Percentiles rank a stretch among this genome's conserved stretches.
Conservation (phyloP, 2,329 filamentous ascomycete species). For the Ceratocystis eucalypticola region DNA sequence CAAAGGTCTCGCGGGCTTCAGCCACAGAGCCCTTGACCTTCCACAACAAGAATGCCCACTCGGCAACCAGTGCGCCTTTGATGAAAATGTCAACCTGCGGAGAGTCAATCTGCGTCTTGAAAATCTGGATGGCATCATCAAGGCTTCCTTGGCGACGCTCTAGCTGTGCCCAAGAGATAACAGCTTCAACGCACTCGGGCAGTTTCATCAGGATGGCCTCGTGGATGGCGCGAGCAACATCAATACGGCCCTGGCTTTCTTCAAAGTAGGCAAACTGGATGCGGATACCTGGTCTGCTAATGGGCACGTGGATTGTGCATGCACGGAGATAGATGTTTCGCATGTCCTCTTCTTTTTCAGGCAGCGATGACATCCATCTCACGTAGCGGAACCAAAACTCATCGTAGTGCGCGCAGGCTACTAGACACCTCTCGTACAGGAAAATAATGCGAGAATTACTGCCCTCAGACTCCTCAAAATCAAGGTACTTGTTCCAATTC, state of each 20-base stretch:
- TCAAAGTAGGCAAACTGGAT: constrained; percentile 92
- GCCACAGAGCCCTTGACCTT: constrained; percentile 69
- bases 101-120: constrained; percentile 67
- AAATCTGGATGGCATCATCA: constrained; percentile 70
- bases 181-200: constrained; percentile 74
- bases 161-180: constrained; percentile 76
- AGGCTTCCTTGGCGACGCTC: constrained; percentile 71
- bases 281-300: constrained; percentile 69
- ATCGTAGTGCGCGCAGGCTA: constrained; percentile 87
- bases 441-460: constrained; percentile 63
- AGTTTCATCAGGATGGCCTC: constrained; percentile 61
- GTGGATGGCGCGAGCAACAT: constrained; percentile 74
- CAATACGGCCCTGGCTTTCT: constrained; percentile 63
- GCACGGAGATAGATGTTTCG: constrained; percentile 86
- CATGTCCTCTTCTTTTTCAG: constrained; percentile 73
- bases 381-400: constrained; percentile 98
- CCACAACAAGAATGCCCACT: constrained; percentile 80
- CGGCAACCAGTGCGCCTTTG: constrained; percentile 74
- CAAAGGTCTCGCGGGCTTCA: constrained; percentile 71
- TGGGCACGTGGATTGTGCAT: constrained; percentile 70
- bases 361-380: constrained; percentile 77
- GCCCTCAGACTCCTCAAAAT: constrained; percentile 83
- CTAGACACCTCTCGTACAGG: constrained; percentile 84
- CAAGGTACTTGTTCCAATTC: constrained; percentile 93
- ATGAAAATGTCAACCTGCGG: constrained; percentile 59